A percentile compares a stretch with the other conserved stretches of the same genome.
These are phyloP conservation scores for Lophiostoma macrostomum DNA, from an alignment of 495 filamentous ascomycete species.

Conservation along the genomic window DNA sequence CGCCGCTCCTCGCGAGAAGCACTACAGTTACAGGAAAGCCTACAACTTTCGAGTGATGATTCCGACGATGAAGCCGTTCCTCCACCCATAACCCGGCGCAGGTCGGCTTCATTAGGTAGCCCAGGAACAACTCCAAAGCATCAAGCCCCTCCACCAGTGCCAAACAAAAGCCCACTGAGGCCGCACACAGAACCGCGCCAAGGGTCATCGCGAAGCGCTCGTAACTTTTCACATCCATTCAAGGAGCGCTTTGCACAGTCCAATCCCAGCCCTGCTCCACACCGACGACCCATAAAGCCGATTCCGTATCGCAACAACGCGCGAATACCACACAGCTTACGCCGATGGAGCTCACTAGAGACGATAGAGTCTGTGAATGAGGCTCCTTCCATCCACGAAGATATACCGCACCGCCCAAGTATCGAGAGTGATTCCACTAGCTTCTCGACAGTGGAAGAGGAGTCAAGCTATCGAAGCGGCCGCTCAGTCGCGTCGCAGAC, in stretches of 20 bases:
- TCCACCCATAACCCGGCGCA: constrained; percentile 2
- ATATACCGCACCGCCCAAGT: background rate
- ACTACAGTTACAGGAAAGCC: background rate
- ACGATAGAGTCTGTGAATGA: constrained; percentile 11
- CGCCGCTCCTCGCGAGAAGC: constrained; percentile 3
- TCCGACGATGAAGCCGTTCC: constrained; percentile 7
- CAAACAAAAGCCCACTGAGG: constrained; percentile 2
- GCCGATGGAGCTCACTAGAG: constrained; percentile 15
- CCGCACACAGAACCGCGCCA: background rate
- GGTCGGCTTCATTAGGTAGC: background rate
- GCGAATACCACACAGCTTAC: constrained; percentile 3
- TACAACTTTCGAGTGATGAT: background rate
- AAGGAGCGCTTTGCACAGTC: background rate
- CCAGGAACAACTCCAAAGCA: no score
- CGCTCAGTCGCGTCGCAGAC: no score
- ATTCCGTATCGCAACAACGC: constrained; percentile 1
- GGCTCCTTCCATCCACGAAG: background rate
- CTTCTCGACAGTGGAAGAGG: background rate
- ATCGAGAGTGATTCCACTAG: background rate
- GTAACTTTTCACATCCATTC: constrained; percentile 10
- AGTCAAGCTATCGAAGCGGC: no score
- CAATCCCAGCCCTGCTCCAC: background rate
- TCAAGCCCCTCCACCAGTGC: background rate
- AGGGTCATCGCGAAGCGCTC: background rate
- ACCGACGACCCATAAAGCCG: background rate